Evolutionary conservation across 108 stramenopile species (phyloP).

Genomic region (Aurantiochytrium sp.): DNA sequence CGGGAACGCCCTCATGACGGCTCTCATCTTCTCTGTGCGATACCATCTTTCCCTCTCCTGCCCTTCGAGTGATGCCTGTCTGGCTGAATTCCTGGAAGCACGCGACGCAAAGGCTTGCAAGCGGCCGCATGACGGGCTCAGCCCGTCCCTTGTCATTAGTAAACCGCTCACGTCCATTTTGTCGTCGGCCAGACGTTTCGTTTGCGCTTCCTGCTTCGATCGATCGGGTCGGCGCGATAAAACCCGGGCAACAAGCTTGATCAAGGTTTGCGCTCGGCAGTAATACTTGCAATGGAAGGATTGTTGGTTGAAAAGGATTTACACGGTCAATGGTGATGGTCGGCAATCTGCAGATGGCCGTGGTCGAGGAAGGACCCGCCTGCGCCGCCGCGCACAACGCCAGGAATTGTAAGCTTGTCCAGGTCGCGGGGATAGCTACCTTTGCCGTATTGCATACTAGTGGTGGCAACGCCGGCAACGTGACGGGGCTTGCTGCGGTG

Average conservation of each 20-base stretch:
- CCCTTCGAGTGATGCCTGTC: no score
- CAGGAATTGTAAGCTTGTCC: neutral
- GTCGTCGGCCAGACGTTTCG: no score
- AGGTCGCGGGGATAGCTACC: neutral
- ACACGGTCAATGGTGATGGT: neutral
- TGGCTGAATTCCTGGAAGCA: no score
- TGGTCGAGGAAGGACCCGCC: neutral
- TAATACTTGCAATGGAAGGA: no score
- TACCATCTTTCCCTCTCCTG: no score
- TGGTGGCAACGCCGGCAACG: neutral
- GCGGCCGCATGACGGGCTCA: no score
- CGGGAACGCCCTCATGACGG: neutral
- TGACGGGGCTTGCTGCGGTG: neutral
- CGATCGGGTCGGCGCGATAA: no score
- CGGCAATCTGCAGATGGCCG: neutral
- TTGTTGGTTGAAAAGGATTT: no score
- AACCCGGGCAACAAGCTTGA: neutral
- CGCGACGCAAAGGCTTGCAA: no score
- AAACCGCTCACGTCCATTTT: no score
- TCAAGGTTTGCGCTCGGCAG: neutral
- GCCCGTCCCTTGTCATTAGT: no score
- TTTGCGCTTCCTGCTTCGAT: no score
- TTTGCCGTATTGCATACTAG: neutral
- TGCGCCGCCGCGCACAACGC: neutral
- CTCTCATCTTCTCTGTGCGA: neutral